Evolutionary conservation across 2,329 filamentous ascomycete genomes (phyloP).

Genomic region (Aotearoamyces nothofagi): DNA sequence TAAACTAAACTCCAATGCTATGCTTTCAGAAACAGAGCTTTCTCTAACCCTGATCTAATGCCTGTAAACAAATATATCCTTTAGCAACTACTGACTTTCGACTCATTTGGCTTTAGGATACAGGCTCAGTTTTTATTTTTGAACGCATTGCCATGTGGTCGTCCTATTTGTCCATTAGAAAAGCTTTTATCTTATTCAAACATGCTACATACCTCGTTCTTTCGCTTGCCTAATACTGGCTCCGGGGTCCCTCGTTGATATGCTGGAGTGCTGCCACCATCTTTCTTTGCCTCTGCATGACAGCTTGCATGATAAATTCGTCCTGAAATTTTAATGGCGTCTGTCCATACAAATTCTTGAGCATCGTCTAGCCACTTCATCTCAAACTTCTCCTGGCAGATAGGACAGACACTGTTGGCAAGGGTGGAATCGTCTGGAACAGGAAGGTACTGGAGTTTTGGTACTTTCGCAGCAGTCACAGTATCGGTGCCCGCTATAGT

Average conservation of each 20-base stretch:
- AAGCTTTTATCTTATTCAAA: too few species aligned
- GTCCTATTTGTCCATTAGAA: too few species aligned
- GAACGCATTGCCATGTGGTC: constrained; percentile 14
- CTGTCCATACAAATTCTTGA: constrained; percentile 95
- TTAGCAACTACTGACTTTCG: too few species aligned
- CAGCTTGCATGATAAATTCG: constrained; percentile 85
- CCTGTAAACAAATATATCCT: too few species aligned
- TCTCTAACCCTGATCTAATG: too few species aligned
- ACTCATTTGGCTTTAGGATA: too few species aligned
- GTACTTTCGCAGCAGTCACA: constrained; percentile 28
- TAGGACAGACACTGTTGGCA: constrained; percentile 69
- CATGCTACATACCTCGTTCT: constrained; percentile 52
- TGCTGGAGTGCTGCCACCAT: constrained; percentile 31
- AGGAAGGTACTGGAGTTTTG: constrained; percentile 55
- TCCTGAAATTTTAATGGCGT: constrained; percentile 63
- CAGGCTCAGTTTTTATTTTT: constrained; percentile 17
- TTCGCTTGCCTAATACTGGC: constrained; percentile 56
- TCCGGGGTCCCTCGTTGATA: constrained; percentile 41
- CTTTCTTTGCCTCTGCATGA: constrained; percentile 65
- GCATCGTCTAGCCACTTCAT: constrained; percentile 83
- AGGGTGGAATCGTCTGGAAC: constrained; percentile 67
- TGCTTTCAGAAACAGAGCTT: too few species aligned
- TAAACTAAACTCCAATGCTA: too few species aligned
- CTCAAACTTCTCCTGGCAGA: constrained; percentile 92
- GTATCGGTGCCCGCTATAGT: constrained; percentile 24